phyloP scores from a whole-genome alignment of 371 early-diverging fungal genomes.

The Mucor irregularis region DNA sequence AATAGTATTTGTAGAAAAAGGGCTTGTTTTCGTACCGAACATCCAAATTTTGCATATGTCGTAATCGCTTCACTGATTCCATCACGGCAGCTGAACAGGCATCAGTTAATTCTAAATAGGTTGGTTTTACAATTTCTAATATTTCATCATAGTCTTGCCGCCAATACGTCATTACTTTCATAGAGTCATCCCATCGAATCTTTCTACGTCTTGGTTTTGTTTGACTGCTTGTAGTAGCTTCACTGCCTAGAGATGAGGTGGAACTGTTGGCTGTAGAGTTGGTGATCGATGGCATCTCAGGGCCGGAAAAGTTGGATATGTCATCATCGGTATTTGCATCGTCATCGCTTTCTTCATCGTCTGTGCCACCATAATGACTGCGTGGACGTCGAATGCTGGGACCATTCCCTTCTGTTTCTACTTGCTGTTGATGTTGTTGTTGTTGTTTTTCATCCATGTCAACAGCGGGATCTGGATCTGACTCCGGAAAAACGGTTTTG shows the following conservation, averaged over 20 bases:
- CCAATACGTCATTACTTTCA: conserved; percentile 28
- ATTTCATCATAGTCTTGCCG: conserved; percentile 30
- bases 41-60: conserved; percentile 36
- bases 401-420: neutral
- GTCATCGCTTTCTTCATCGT: conserved; percentile 20
- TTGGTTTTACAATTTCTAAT: conserved; percentile 21
- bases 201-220: conserved; percentile 1
- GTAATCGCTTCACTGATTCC: conserved; percentile 31
- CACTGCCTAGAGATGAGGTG: neutral
- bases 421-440: too few species aligned
- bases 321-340: conserved; percentile 11
- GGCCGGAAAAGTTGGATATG: neutral
- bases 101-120: conserved; percentile 32
- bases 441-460: too few species aligned
- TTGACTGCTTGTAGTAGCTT: neutral
- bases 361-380: conserved; percentile 28
- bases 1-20: conserved; percentile 27
- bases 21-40: conserved; percentile 37
- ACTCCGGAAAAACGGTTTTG: neutral
- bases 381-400: conserved; percentile 7
- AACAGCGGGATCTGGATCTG: neutral
- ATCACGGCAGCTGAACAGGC: conserved; percentile 38
- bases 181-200: conserved; percentile 19
- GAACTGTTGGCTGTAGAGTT: neutral
- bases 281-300: neutral